Conservation (phyloP, 2,329 filamentous ascomycete genomes). For the Colletotrichum viniferum region DNA sequence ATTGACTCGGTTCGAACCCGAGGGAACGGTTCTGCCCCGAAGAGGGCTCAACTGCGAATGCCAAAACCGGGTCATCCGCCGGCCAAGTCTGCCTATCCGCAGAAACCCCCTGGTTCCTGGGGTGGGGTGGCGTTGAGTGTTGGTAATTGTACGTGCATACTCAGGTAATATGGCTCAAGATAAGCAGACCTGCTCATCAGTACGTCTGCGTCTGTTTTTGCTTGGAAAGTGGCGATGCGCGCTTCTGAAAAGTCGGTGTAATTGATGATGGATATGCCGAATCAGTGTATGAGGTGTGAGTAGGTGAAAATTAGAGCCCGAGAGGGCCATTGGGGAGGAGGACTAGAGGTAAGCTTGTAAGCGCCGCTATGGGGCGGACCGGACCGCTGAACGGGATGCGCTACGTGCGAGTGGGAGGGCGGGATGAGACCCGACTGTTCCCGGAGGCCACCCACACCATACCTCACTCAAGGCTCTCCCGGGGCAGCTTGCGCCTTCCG, state of each 20-base stretch:
- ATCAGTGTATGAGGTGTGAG: neutral
- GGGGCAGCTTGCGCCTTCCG: neutral
- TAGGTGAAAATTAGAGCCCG: neutral
- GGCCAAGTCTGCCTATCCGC: neutral
- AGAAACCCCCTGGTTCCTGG: neutral
- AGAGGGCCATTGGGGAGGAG: neutral
- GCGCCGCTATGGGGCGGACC: neutral
- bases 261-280: neutral
- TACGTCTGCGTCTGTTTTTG: rapidly evolving
- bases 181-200: neutral
- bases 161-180: neutral
- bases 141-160: neutral
- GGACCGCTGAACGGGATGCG: neutral
- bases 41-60: neutral
- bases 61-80: neutral
- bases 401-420: neutral
- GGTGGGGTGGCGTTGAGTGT: neutral
- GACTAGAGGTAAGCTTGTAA: neutral
- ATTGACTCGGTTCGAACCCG: neutral
- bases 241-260: neutral
- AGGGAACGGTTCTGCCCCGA: neutral
- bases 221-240: rapidly evolving
- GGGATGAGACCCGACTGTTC: neutral
- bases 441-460: neutral
- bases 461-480: neutral